These are phyloP conservation scores for Cymbopogon flexuosus DNA, from an alignment of 202 grass and related monocot species.

Conservation along the genomic window DNA sequence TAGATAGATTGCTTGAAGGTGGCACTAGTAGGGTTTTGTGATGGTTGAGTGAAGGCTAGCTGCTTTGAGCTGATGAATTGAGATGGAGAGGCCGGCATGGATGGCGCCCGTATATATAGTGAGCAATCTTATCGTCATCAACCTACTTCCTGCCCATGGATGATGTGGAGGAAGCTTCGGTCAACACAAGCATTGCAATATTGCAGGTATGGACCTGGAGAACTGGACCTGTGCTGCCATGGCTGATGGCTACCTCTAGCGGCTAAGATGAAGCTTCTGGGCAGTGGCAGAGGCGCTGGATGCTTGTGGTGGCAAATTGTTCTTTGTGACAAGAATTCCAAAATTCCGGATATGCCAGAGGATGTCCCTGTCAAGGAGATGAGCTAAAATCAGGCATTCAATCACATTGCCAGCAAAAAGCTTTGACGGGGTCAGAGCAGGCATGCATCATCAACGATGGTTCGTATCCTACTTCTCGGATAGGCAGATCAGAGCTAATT, in stretches of 20 bases:
- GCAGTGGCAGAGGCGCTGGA: constrained; percentile 18
- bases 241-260: background rate
- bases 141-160: background rate
- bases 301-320: constrained; percentile 25
- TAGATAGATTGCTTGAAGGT: background rate
- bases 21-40: background rate
- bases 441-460: background rate
- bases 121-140: background rate
- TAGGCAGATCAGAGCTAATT: too few relatives aligned
- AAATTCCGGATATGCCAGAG: background rate
- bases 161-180: background rate
- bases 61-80: constrained; percentile 1
- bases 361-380: constrained; percentile 22
- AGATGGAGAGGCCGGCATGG: background rate
- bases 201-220: background rate
- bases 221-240: background rate
- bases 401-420: background rate
- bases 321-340: background rate
- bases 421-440: background rate
- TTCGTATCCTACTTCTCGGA: background rate
- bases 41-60: background rate
- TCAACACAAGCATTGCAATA: constrained; percentile 20
- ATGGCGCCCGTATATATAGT: constrained; percentile 27
- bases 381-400: background rate
- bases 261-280: constrained; percentile 38